A percentile compares a stretch with the other conserved stretches of the same genome.
Evolutionary conservation across 257 asterid species (phyloP).

Genomic region (Orobanche coerulescens): DNA sequence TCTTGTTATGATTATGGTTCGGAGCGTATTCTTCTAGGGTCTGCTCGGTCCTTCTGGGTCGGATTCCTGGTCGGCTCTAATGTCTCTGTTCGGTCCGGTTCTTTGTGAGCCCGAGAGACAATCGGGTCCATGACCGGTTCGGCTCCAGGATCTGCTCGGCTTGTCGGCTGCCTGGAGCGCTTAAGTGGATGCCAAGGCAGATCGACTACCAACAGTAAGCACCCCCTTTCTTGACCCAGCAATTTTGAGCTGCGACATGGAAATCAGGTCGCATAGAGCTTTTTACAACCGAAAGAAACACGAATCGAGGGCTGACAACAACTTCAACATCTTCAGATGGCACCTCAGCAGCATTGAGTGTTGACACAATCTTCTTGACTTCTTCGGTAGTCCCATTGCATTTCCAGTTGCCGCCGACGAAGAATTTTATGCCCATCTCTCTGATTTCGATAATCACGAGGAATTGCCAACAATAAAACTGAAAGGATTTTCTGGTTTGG

Average conservation of each 20-base stretch:
- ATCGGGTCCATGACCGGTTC: no score
- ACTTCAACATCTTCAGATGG: slow-evolving; percentile 96
- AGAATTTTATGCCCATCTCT: slow-evolving; percentile 87
- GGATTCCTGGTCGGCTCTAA: no score
- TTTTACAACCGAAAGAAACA: slow-evolving; percentile 71
- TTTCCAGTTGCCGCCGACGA: slow-evolving; percentile 99
- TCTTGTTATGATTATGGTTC: no score
- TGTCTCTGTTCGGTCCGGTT: no score
- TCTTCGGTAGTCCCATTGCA: slow-evolving; percentile 89
- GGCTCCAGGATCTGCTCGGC: no score
- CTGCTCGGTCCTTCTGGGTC: no score
- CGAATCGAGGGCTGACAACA: slow-evolving; percentile 93
- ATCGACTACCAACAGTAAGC: no score
- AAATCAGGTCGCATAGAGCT: slow-evolving; percentile 60
- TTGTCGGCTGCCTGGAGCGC: no score
- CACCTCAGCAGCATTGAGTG: slow-evolving; percentile 73
- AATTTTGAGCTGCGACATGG: slow-evolving; percentile 95
- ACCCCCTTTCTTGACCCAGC: slow-evolving; percentile 99
- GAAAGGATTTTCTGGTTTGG: background rate
- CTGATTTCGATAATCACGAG: slow-evolving; percentile 30
- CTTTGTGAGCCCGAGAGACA: no score
- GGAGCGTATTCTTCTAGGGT: no score
- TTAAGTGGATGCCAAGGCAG: no score
- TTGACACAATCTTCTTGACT: slow-evolving; percentile 77
- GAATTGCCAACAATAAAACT: slow-evolving; percentile 27